phyloP scores from a whole-genome alignment of 805 yeast species.

The Myxozyma udenii region DNA sequence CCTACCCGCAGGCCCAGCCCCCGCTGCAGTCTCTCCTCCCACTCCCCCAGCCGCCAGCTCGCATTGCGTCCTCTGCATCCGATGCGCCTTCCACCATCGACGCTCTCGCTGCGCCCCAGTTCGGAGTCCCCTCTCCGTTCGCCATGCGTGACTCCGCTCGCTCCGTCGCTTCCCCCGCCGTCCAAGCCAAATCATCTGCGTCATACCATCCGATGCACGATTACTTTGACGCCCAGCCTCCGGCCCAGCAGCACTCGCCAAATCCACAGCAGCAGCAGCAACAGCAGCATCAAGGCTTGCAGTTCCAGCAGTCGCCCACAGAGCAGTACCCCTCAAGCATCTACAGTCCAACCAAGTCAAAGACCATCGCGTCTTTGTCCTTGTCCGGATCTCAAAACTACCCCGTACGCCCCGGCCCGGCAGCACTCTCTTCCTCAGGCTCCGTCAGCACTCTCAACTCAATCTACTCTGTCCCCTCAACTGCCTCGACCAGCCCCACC shows the following conservation, averaged over 20 bases:
- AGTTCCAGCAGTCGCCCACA: neutral
- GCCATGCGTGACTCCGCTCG: too few relatives aligned
- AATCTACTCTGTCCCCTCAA: conserved; percentile 1
- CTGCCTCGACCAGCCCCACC: conserved; percentile 4
- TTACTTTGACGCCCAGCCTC: conserved; percentile 16
- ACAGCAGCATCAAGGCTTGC: neutral
- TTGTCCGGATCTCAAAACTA: conserved; percentile 2
- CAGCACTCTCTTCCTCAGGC: conserved; percentile 20
- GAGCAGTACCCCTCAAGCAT: too few relatives aligned
- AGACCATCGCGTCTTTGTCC: neutral
- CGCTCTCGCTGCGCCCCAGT: too few relatives aligned
- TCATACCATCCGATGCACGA: conserved; percentile 21
- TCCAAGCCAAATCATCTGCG: too few relatives aligned
- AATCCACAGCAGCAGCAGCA: conserved; percentile 6
- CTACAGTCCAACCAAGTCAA: neutral
- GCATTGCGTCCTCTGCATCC: too few relatives aligned
- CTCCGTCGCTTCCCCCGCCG: too few relatives aligned
- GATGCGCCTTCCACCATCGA: too few relatives aligned
- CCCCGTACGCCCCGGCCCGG: conserved; percentile 11
- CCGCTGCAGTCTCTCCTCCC: too few relatives aligned
- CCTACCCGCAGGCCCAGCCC: too few relatives aligned
- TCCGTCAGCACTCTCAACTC: conserved; percentile 15
- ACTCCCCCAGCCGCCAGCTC: too few relatives aligned
- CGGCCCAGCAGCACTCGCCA: conserved; percentile 1
- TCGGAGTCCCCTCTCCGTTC: too few relatives aligned